phyloP scores from a whole-genome alignment of 192 early-diverging fungal species.

The Backusella australiensis region DNA sequence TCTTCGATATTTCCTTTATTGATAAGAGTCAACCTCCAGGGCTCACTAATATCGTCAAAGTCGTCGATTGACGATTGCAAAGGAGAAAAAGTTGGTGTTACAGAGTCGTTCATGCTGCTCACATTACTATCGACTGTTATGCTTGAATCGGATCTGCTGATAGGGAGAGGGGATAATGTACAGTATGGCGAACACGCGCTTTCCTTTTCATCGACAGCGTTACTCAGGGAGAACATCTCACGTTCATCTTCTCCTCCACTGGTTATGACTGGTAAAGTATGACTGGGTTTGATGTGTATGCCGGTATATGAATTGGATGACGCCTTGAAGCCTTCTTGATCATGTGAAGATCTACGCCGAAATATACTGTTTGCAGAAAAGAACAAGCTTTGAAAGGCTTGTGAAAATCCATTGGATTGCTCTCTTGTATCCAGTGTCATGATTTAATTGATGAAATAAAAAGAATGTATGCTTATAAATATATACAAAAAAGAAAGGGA shows the following conservation, averaged over 20 bases:
- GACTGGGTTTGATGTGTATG: not conserved
- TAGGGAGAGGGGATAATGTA: conserved; percentile 5
- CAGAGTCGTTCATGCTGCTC: not conserved
- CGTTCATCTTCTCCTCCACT: not conserved
- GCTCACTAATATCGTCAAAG: not conserved
- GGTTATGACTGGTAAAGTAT: not conserved
- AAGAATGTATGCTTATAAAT: not conserved
- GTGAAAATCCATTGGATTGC: not conserved
- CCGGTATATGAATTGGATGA: not conserved
- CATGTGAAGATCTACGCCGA: conserved; percentile 4
- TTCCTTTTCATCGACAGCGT: not conserved
- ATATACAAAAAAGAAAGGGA: not conserved
- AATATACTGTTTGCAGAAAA: conserved; percentile 7
- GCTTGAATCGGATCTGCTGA: conserved; percentile 10
- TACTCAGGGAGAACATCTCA: not conserved
- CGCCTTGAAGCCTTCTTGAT: not conserved
- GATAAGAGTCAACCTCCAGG: conserved; percentile 7
- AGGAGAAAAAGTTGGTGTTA: not conserved
- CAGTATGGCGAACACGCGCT: conserved; percentile 1
- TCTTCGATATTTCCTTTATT: conserved; percentile 1
- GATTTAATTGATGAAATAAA: not conserved
- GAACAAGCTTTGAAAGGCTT: conserved; percentile 1
- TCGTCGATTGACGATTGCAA: not conserved
- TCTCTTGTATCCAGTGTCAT: conserved; percentile 3
- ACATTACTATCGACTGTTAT: conserved; percentile 2